Percentiles rank a stretch among this genome's conserved stretches.
phyloP scores from a whole-genome alignment of 1,139 yeast genomes.

The Saccharomyces hybrid region DNA sequence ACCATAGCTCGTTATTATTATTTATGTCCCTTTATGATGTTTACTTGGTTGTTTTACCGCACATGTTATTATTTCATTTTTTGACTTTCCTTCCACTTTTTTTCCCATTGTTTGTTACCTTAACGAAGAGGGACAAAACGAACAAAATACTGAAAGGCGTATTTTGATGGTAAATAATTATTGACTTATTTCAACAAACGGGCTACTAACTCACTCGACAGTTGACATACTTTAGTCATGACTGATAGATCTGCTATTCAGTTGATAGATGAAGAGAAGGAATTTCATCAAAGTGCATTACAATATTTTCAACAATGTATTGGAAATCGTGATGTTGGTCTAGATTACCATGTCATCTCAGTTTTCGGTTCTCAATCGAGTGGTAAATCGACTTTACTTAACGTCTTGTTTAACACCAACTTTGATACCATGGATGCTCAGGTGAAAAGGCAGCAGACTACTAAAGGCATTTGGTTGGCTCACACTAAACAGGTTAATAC shows the following conservation, averaged over 20 bases:
- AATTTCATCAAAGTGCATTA: conserved; percentile 41
- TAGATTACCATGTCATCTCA: conserved; percentile 81
- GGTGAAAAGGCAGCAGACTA: conserved; percentile 66
- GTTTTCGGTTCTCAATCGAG: conserved; percentile 97
- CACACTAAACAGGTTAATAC: conserved; percentile 43
- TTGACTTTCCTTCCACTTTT: not conserved
- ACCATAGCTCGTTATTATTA: not conserved
- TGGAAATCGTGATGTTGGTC: conserved; percentile 43
- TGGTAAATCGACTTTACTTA: conserved; percentile 87
- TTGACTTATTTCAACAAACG: not conserved
- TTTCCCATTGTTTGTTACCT: not conserved
- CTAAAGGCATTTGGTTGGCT: conserved; percentile 93
- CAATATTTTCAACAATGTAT: conserved; percentile 34
- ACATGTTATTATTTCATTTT: not conserved
- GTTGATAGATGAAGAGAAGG: conserved; percentile 70
- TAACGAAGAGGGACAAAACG: not conserved
- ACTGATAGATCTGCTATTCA: conserved; percentile 39
- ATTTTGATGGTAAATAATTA: not conserved
- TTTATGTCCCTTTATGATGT: no score
- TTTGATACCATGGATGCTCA: conserved; percentile 92
- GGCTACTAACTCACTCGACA: not conserved
- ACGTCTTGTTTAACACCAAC: conserved; percentile 72
- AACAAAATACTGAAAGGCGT: not conserved
- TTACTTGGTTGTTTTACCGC: not conserved
- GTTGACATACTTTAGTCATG: not conserved